Conservation (phyloP, 768 basidiomycete species). For the Suillus subluteus region DNA sequence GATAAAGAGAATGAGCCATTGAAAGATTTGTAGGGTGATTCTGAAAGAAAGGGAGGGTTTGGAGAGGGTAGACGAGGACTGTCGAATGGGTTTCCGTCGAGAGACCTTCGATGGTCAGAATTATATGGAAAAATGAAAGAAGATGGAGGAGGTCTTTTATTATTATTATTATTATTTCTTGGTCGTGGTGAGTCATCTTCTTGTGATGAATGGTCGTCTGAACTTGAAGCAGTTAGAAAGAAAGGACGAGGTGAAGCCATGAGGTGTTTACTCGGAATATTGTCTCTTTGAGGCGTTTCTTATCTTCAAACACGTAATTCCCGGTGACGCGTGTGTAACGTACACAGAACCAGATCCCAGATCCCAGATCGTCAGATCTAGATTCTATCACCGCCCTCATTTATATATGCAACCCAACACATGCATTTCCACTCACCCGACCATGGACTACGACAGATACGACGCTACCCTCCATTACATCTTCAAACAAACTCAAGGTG, state of each 20-base stretch:
- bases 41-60: conserved; percentile 48
- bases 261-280: neutral
- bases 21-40: conserved; percentile 44
- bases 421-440: neutral
- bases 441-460: conserved; percentile 40
- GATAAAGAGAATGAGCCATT: conserved; percentile 27
- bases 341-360: neutral
- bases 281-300: neutral
- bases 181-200: conserved; percentile 30
- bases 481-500: conserved; percentile 43
- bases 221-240: conserved; percentile 34
- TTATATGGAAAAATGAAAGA: conserved; percentile 28
- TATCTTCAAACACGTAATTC: conserved; percentile 7
- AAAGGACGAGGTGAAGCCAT: conserved; percentile 41
- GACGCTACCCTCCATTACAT: conserved; percentile 32
- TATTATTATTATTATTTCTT: neutral
- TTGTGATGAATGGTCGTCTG: conserved; percentile 24
- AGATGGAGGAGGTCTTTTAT: conserved; percentile 41
- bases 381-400: neutral
- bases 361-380: no score
- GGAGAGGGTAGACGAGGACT: conserved; percentile 39
- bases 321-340: neutral
- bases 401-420: neutral
- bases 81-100: conserved; percentile 16
- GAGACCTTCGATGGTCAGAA: neutral